Evolutionary conservation across 192 early-diverging fungal genomes (phyloP), one percentile per base, ranked within the genome.

Genomic region (Coemansia sp.): DNA sequence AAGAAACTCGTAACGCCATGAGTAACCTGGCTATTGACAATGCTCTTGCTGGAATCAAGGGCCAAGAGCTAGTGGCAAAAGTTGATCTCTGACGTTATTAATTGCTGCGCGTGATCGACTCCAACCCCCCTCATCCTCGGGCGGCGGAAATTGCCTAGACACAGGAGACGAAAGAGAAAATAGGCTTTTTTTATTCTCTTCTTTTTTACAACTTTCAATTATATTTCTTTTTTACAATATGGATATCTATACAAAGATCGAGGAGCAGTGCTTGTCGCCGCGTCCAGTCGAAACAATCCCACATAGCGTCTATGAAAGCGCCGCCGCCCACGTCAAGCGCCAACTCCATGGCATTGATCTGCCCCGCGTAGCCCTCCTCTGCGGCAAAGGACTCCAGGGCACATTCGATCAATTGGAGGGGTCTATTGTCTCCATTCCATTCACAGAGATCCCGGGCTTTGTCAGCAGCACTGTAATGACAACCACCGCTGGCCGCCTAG

Each of bases 391-490:
- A 4, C 85, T 97, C 33, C 91, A 92, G 54, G 91, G 92, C 15
- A 78, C 95, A 13, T 93, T 89, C n/a, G 88, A 91, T 54, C 87
- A 85, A 57, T 86, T 95, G 41, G 85, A 90, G 41, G 71, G 80
- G 68, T 51, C 81, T 78, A 80, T 85, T 12, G 70, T 90, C 41
- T 89, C 89, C 69, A 89, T 97, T 51, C 57, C 88, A 3, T 94
- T 92, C 85, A 76, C 86, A 24, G 90, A 91, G 34, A 96, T 97
- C 76, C 96, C 96, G 16, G 90, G 92, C 20, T 97, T 97, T 74
- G 89, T 90, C 46, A 73, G 71, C 63, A 91, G 90, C 82, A 94
- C 92, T 24, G 70, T 85, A 15, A 66, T 76, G 11, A 79, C 64
- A 24, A 40, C 82, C 22, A 74, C 75, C 1, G 59, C 78, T 1